Evolutionary conservation across 2,329 filamentous ascomycete genomes (phyloP).

Genomic region (Rhynchosporium graminicola): DNA sequence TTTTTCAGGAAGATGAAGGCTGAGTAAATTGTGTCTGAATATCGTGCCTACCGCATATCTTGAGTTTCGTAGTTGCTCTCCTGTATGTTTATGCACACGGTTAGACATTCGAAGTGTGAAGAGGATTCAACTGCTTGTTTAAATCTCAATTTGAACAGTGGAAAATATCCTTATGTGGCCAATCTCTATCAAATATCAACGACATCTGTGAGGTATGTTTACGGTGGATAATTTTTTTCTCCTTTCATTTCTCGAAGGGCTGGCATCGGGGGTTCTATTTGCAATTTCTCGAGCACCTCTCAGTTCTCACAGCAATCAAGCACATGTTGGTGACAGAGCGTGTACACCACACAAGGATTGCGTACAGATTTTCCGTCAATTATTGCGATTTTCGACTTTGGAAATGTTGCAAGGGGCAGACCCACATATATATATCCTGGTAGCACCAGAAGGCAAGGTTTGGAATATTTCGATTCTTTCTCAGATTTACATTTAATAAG

Average conservation of each 20-base stretch:
- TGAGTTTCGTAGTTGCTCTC: conserved; percentile 10
- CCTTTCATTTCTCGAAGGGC: neutral
- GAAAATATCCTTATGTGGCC: neutral
- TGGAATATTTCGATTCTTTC: too few species aligned
- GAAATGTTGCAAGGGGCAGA: too few species aligned
- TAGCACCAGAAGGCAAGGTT: too few species aligned
- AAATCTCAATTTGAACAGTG: neutral
- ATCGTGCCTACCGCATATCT: conserved; percentile 3
- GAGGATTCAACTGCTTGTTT: neutral
- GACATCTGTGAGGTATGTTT: neutral
- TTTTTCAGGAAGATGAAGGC: conserved; percentile 73
- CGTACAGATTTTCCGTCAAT: too few species aligned
- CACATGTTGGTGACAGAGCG: too few species aligned
- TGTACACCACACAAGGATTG: too few species aligned
- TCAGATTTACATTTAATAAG: too few species aligned
- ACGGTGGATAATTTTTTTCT: neutral
- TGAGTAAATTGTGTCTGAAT: conserved; percentile 24
- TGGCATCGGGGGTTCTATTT: too few species aligned
- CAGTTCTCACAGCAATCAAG: too few species aligned
- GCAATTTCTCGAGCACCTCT: too few species aligned
- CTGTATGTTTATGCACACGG: conserved; percentile 17
- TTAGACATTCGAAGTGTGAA: conserved; percentile 16
- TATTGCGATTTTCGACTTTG: too few species aligned
- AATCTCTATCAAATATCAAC: neutral
- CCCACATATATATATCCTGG: too few species aligned